Evolutionary conservation across 257 asterid species (phyloP), one percentile per base, ranked within the genome.

Genomic region (Solanum habrochaites): DNA sequence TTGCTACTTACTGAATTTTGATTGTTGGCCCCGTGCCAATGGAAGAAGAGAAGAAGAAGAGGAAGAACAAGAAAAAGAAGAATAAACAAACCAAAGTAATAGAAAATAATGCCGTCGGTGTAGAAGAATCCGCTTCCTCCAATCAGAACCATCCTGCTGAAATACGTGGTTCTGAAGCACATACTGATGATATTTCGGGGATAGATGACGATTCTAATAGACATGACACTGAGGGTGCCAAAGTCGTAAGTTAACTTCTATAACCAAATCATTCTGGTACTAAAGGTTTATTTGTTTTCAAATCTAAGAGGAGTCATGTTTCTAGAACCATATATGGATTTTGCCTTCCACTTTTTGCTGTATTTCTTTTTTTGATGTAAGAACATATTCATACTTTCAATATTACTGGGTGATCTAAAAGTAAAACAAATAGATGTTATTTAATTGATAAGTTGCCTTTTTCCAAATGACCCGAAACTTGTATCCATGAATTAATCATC

Each of bases 41-140:
- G 95, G 96, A 92, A 89, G 94, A 90, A 72, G 96, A 91, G 73
- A 91, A 92, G 93, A 94, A 87, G 91, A 94, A 92, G 91, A 94
- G 88, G 88, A 93, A 49, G 67, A 95, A 86, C 86, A 94, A 92
- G 90, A 95, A 93, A 91, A 95, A 93, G 91, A 95, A 93, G 90
- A 93, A 91, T 83, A 88, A 89, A 90, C 96, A 91, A 78, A 88
- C 89, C 82, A 93, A 87, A 77, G 87, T 77, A 27, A 77, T 89
- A 56, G 97, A 93, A 74, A 89, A 85, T 91, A 92, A 85, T 70
- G 39, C 86, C 8, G 75, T 70, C 70, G 91, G 91, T 83, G 93
- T 74, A 4, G 83, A 82, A 21, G 92, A 91, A 83, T 89, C 90
- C 35, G 89, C 87, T 86, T 66, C 92, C 86, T 83, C 86, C 87